Percentiles rank a stretch among this genome's conserved stretches.
Conservation (phyloP, 2,329 filamentous ascomycete genomes). For the Kalaharituber pfeilii region DNA sequence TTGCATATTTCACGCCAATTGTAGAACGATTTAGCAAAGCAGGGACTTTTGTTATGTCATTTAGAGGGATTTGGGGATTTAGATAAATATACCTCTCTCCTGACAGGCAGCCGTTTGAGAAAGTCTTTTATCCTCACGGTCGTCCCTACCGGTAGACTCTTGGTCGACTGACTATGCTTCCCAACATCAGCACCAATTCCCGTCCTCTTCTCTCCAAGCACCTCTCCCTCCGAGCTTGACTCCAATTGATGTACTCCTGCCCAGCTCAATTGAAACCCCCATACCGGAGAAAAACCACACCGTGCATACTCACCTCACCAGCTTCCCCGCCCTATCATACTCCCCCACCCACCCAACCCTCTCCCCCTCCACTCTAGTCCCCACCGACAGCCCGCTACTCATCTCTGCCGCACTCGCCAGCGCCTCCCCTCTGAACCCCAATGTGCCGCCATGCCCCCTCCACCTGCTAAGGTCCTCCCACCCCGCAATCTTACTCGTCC, state of each 20-base stretch:
- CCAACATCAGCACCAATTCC: too few relatives aligned
- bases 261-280: constrained; percentile 15
- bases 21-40: too few relatives aligned
- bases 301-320: constrained; percentile 29
- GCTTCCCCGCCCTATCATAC: constrained; percentile 35
- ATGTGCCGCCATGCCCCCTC: constrained; percentile 34
- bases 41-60: too few relatives aligned
- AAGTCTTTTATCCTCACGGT: constrained; percentile 41
- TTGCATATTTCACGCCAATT: too few relatives aligned
- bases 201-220: too few relatives aligned
- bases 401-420: constrained; percentile 44
- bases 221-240: not conserved
- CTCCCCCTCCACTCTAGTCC: constrained; percentile 41
- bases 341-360: constrained; percentile 35
- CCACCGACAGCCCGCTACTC: constrained; percentile 36
- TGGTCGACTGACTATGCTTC: constrained; percentile 29
- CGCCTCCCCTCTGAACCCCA: constrained; percentile 50
- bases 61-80: too few relatives aligned
- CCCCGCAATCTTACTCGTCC: constrained; percentile 46
- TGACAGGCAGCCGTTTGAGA: constrained; percentile 41
- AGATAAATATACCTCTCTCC: constrained; percentile 26
- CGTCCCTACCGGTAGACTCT: constrained; percentile 42
- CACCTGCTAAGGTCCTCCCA: constrained; percentile 26
- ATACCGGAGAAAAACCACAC: constrained; percentile 3
- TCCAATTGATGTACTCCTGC: not conserved